Conservation (phyloP, 169 alveolate genomes). For the Eimeria maxima region DNA sequence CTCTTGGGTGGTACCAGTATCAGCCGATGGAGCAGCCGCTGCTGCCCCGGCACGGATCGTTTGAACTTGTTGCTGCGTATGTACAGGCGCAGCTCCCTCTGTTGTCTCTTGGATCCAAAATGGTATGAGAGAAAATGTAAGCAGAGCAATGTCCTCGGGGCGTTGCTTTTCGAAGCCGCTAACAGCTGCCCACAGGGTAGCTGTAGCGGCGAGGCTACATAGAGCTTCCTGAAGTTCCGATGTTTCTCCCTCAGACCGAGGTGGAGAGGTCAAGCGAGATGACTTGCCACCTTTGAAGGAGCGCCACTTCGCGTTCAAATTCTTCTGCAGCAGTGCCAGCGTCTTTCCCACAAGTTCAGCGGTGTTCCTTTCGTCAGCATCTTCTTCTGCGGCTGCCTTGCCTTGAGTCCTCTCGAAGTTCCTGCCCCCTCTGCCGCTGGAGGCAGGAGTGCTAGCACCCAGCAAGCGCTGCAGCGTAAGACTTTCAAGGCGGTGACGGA, state of each 20-base stretch:
- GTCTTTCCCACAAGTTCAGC: constrained; percentile 72
- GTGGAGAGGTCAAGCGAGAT: background rate
- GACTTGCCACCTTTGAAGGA: background rate
- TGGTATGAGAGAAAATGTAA: constrained; percentile 62
- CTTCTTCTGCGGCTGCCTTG: background rate
- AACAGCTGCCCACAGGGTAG: constrained; percentile 64
- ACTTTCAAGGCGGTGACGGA: constrained; percentile 37
- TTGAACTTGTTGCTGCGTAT: constrained; percentile 35
- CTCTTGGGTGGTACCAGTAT: background rate
- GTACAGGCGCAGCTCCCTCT: constrained; percentile 23
- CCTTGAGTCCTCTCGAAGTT: background rate
- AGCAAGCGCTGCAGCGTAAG: constrained; percentile 72
- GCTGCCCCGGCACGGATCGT: constrained; percentile 60
- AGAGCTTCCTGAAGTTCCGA: constrained; percentile 30
- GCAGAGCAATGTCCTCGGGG: constrained; percentile 59
- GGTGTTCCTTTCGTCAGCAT: background rate
- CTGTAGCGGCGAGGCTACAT: constrained; percentile 48
- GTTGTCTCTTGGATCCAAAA: constrained; percentile 34
- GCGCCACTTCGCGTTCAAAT: background rate
- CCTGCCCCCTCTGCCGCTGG: background rate
- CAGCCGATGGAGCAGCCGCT: background rate
- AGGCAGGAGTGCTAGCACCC: constrained; percentile 5
- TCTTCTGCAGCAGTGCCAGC: constrained; percentile 57
- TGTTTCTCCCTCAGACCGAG: background rate
- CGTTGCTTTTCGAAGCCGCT: constrained; percentile 46